phyloP scores from a whole-genome alignment of 2,329 filamentous ascomycete genomes.

The Diplodia scrobiculata region DNA sequence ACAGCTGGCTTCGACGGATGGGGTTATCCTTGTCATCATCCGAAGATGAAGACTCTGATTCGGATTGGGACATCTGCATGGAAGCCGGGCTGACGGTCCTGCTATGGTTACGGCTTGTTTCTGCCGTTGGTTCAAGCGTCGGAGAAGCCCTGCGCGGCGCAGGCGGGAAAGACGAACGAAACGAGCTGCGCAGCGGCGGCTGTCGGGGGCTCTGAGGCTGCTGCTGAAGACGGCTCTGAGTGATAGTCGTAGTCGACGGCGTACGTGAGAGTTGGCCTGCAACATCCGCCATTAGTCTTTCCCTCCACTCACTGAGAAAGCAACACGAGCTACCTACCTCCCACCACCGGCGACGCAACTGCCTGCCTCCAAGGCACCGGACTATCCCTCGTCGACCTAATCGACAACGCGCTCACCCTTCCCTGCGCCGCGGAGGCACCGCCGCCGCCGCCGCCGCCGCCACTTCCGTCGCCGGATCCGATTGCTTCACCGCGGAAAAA shows the following conservation, averaged over 20 bases:
- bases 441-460: constrained; percentile 43
- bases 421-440: constrained; percentile 36
- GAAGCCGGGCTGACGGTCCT: constrained; percentile 38
- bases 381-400: constrained; percentile 58
- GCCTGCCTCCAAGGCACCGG: constrained; percentile 48
- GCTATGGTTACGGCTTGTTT: constrained; percentile 35
- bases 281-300: not conserved
- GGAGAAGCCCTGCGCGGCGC: constrained; percentile 24
- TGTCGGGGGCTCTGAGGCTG: constrained; percentile 36
- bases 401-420: constrained; percentile 58
- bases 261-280: constrained; percentile 46
- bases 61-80: constrained; percentile 33
- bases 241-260: constrained; percentile 54
- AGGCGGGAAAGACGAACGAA: constrained; percentile 35
- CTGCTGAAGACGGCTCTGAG: constrained; percentile 34
- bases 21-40: constrained; percentile 44
- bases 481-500: constrained; percentile 38
- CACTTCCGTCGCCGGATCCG: constrained; percentile 32
- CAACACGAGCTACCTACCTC: constrained; percentile 25
- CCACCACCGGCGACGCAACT: constrained; percentile 46
- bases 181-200: constrained; percentile 36
- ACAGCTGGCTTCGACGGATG: constrained; percentile 50
- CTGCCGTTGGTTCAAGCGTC: constrained; percentile 32
- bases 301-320: not conserved
- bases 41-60: constrained; percentile 35